phyloP scores from a whole-genome alignment of 2,329 filamentous ascomycete species.

The Cadophora sp. region DNA sequence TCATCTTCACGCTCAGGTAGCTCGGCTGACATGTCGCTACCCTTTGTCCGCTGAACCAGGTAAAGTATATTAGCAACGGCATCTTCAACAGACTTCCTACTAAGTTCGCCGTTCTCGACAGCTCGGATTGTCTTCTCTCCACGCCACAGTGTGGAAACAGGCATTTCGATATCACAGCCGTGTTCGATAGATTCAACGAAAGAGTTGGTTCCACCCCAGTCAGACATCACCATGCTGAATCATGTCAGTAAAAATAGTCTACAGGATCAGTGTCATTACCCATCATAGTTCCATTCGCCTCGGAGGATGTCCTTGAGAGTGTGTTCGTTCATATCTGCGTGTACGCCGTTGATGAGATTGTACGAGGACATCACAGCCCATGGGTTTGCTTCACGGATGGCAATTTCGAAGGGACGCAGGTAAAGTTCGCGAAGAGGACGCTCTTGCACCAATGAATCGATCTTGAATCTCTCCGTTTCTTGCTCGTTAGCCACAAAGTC shows the following conservation, averaged over 20 bases:
- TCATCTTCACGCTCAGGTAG: slow-evolving; percentile 63
- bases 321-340: slow-evolving; percentile 62
- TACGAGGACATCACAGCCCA: slow-evolving; percentile 76
- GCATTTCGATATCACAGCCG: slow-evolving; percentile 65
- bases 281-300: slow-evolving; percentile 68
- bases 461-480: slow-evolving; percentile 70
- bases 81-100: slow-evolving; percentile 57
- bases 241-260: slow-evolving; percentile 13
- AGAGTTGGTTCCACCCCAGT: slow-evolving; percentile 65
- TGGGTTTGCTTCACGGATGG: slow-evolving; percentile 70
- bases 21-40: slow-evolving; percentile 63
- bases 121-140: slow-evolving; percentile 63
- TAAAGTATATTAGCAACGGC: slow-evolving; percentile 67
- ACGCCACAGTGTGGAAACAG: slow-evolving; percentile 60
- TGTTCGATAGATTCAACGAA: slow-evolving; percentile 60
- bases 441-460: slow-evolving; percentile 69
- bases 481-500: slow-evolving; percentile 77
- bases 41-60: slow-evolving; percentile 66
- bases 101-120: slow-evolving; percentile 55
- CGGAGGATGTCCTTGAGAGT: slow-evolving; percentile 63
- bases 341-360: slow-evolving; percentile 69
- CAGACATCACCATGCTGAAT: slow-evolving; percentile 60
- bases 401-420: slow-evolving; percentile 77
- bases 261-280: slow-evolving; percentile 47
- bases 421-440: slow-evolving; percentile 73